A percentile compares a stretch with the other conserved stretches of the same genome.
Evolutionary conservation across 768 basidiomycete genomes (phyloP).

Genomic region (Candolleomyces aberdarensis): DNA sequence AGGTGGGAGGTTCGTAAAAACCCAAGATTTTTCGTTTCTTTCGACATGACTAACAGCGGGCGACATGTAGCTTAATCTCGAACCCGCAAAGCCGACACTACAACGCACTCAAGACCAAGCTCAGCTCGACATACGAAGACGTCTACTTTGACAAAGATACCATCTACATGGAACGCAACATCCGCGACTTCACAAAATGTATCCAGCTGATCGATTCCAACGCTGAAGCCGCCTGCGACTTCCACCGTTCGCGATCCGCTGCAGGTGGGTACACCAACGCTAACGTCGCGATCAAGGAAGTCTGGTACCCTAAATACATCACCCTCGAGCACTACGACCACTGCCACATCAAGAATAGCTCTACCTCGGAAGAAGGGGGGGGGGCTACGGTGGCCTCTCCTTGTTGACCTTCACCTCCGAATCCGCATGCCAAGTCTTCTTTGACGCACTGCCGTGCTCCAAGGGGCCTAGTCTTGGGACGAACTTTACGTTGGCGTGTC

Average conservation of each 20-base stretch:
- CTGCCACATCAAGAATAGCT: conserved; percentile 44
- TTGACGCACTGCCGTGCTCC: conserved; percentile 82
- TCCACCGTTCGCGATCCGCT: conserved; percentile 59
- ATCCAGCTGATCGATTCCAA: conserved; percentile 77
- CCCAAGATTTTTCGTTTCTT: conserved; percentile 56
- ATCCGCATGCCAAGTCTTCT: conserved; percentile 74
- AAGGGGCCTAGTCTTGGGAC: conserved; percentile 95
- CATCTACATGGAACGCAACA: conserved; percentile 97
- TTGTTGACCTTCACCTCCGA: conserved; percentile 76
- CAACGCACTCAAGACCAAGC: conserved; percentile 53
- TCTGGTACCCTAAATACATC: conserved; percentile 87
- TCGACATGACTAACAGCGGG: not conserved
- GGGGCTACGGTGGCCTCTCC: conserved; percentile 92
- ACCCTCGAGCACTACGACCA: conserved; percentile 68
- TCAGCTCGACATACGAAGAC: conserved; percentile 71
- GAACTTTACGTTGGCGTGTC: conserved; percentile 93
- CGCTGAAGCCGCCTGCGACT: conserved; percentile 77
- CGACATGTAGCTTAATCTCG: conserved; percentile 65
- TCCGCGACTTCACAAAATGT: conserved; percentile 80
- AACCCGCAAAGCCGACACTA: conserved; percentile 81
- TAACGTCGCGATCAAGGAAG: conserved; percentile 64
- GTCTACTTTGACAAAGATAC: conserved; percentile 88
- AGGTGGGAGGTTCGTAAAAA: conserved; percentile 90
- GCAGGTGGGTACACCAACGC: conserved; percentile 33
- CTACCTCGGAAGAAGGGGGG: conserved; percentile 55